Evolutionary conservation across 2,329 filamentous ascomycete species (phyloP).

Genomic region (Fusarium devonianum): DNA sequence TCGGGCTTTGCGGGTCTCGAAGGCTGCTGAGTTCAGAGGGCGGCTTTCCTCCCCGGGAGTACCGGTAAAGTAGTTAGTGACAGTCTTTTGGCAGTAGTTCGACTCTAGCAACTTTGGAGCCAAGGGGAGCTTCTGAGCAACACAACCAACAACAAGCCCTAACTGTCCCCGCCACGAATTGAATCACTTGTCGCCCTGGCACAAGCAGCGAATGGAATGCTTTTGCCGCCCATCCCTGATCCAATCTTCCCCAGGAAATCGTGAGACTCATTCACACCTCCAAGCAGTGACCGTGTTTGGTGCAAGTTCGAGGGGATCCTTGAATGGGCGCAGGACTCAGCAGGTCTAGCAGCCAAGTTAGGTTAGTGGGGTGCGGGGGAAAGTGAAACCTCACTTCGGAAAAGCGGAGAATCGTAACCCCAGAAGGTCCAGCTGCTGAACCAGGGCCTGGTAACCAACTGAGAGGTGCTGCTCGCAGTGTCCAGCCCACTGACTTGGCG

Average conservation of each 20-base stretch:
- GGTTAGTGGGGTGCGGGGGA: constrained; percentile 41
- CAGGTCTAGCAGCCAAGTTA: constrained; percentile 29
- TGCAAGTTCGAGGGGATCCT: constrained; percentile 25
- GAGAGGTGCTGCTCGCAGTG: constrained; percentile 17
- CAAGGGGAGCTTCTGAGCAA: no score
- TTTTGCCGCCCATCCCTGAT: constrained; percentile 15
- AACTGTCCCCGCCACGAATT: no score
- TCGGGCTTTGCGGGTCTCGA: no score
- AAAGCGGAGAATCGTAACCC: constrained; percentile 38
- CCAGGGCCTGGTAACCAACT: constrained; percentile 4
- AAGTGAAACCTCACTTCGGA: constrained; percentile 37
- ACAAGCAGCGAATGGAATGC: constrained; percentile 8
- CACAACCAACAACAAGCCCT: no score
- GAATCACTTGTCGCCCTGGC: no score
- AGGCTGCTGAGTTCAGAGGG: constrained; percentile 17
- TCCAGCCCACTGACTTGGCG: constrained; percentile 9
- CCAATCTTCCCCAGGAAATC: constrained; percentile 20
- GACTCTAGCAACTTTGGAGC: no score
- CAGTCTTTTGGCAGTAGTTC: no score
- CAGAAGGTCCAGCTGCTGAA: constrained; percentile 2
- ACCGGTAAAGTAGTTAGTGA: constrained; percentile 3
- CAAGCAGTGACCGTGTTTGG: constrained; percentile 33
- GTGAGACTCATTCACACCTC: no score
- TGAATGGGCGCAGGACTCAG: constrained; percentile 13
- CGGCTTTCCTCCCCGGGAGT: constrained; percentile 22